These are phyloP conservation scores for Plasmodium fragile DNA, from an alignment of 169 alveolate genomes.

Conservation along the genomic window DNA sequence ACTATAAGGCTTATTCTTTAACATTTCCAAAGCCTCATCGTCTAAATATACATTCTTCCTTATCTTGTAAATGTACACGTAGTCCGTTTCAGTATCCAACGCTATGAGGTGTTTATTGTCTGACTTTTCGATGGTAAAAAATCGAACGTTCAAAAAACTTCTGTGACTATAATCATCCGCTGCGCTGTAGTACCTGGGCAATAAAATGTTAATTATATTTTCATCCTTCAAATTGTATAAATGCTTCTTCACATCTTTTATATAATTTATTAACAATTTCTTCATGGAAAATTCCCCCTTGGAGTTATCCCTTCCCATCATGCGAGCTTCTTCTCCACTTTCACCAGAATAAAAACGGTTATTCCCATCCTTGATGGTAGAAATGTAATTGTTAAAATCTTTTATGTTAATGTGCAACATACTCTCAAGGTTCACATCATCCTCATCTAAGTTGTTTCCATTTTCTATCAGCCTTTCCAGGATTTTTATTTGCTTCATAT, in stretches of 20 bases:
- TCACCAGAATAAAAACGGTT: conserved; percentile 19
- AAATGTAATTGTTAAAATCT: conserved; percentile 61
- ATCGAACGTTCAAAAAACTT: conserved; percentile 51
- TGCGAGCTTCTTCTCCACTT: conserved; percentile 36
- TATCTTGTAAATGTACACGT: conserved; percentile 60
- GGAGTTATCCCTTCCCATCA: not conserved
- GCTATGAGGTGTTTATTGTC: conserved; percentile 69
- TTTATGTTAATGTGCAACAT: conserved; percentile 62
- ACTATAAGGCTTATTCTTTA: conserved; percentile 15
- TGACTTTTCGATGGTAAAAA: conserved; percentile 66
- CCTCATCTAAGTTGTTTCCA: conserved; percentile 50
- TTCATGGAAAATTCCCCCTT: conserved; percentile 36
- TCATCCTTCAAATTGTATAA: conserved; percentile 65
- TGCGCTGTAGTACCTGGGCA: conserved; percentile 68
- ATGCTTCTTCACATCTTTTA: conserved; percentile 57
- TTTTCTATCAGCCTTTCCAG: conserved; percentile 51
- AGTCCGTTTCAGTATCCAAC: conserved; percentile 67
- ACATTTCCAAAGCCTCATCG: conserved; percentile 34
- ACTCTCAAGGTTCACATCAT: conserved; percentile 35
- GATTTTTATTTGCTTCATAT: conserved; percentile 66
- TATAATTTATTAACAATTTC: conserved; percentile 25
- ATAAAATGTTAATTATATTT: conserved; percentile 34
- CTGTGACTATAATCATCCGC: conserved; percentile 59
- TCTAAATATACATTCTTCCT: conserved; percentile 70
- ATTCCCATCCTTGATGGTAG: conserved; percentile 42